Base-by-base conservation (phyloP, 2,329 filamentous ascomycete genomes). In the Microthyrium microscopicum region DNA sequence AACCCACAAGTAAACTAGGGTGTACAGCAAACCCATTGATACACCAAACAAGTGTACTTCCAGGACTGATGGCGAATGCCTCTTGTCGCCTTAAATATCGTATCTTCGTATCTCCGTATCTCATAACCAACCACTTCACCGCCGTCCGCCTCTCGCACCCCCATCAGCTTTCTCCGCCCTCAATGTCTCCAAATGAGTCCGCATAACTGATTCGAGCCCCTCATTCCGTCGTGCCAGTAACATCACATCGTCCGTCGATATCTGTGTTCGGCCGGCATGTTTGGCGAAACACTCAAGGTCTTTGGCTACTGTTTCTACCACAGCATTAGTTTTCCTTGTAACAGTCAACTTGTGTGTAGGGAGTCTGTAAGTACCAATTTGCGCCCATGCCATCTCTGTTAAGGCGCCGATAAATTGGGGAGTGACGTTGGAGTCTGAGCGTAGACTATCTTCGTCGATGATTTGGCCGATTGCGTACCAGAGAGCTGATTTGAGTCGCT, bases 201-300 rank as follows among this genome's bases (percentile, higher is more conserved):
- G n/a, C n/a, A n/a, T n/a, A n/a, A n/a, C n/a, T n/a, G n/a, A n/a
- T n/a, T 85, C 73, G 15, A 98, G 57, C 13, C 84, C 83, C 36
- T 85, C 79, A 46, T 95, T 98, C 38, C 87, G 73, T 40, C 89
- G 66, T 18, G 82, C 76, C 20, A 98, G 69, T 5, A 98, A 68
- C 46, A 95, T 60, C 9, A 95, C 85, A 50, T 98, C 89, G 33
- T 85, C 78, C 0, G 77, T 78, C 24, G 75, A 82, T 42, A 98
- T 69, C 1, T 77, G 85, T 2, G 70, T 72, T 18, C 87, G 70
- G 1, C 80, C 78, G 8, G 81, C 87, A 55, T 98, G 89, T 57
- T 63, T 67, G 9, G 72, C 67, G 50, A 77, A 77, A 5, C 62
- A 61, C 45, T 79, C 73, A 13, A 80, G 56, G 49, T 80, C 76